Conservation (phyloP, 768 basidiomycete genomes). For the Hemileccinum rubropunctum region DNA sequence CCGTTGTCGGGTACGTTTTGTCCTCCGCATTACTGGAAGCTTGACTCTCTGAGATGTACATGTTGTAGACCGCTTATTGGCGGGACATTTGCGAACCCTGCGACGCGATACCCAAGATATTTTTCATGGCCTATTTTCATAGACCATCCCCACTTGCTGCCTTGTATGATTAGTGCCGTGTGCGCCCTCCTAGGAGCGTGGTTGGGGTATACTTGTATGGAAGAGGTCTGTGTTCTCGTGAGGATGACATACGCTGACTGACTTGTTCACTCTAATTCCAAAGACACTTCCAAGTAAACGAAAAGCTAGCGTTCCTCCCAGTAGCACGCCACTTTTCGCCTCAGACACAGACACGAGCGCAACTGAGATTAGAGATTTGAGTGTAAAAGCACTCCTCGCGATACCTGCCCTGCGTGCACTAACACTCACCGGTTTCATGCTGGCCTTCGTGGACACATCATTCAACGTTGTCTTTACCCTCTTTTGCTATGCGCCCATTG, state of each 20-base stretch:
- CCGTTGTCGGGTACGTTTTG: constrained; percentile 1
- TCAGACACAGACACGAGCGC: not conserved
- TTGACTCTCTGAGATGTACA: not conserved
- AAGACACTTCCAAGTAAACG: constrained; percentile 7
- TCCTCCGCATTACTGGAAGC: not conserved
- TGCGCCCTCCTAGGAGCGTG: constrained; percentile 1
- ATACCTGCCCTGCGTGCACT: constrained; percentile 50
- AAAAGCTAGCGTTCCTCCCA: not conserved
- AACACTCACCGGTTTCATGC: constrained; percentile 44
- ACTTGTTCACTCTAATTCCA: not conserved
- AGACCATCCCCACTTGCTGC: constrained; percentile 6
- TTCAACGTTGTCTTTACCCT: constrained; percentile 65
- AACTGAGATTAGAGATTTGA: constrained; percentile 8
- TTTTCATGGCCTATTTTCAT: constrained; percentile 10
- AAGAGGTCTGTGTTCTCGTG: constrained; percentile 5
- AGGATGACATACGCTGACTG: not conserved
- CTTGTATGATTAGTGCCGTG: not conserved
- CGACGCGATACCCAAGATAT: constrained; percentile 6
- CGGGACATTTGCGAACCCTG: constrained; percentile 7
- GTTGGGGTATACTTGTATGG: constrained; percentile 1
- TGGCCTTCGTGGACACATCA: constrained; percentile 50
- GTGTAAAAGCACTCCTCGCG: constrained; percentile 37
- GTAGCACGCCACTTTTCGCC: not conserved
- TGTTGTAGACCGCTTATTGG: constrained; percentile 8
- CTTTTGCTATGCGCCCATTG: constrained; percentile 55